Conservation (phyloP, 1,284 basidiomycete genomes). For the Trametes versicolor region DNA sequence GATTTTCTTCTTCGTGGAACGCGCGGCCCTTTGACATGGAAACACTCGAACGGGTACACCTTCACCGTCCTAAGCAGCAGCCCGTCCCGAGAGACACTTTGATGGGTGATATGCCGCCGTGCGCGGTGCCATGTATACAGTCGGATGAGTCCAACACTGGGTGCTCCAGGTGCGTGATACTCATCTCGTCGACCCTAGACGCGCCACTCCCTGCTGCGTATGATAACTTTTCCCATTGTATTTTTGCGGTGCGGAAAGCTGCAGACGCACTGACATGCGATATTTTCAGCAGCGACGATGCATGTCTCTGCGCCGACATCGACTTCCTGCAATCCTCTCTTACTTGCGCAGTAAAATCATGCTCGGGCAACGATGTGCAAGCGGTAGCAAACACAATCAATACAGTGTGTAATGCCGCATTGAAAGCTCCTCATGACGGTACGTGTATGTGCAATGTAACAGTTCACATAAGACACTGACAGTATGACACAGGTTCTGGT, state of each 20-base stretch:
- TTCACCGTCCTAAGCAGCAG: neutral
- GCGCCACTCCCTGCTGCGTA: too few species aligned
- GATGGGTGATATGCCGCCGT: neutral
- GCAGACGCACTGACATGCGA: neutral
- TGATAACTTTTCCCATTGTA: too few species aligned
- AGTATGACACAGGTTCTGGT: too few species aligned
- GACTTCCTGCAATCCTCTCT: neutral
- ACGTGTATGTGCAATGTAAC: too few species aligned
- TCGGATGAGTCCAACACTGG: neutral
- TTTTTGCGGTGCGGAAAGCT: too few species aligned
- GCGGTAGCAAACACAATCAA: neutral
- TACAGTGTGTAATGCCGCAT: neutral
- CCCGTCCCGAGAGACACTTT: neutral
- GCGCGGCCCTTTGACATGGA: too few species aligned
- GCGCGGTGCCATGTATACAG: neutral
- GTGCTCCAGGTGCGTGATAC: neutral
- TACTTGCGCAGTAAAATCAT: neutral
- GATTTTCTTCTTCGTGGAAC: too few species aligned
- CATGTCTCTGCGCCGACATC: neutral
- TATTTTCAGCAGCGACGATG: neutral
- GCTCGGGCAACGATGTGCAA: neutral
- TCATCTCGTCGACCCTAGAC: too few species aligned
- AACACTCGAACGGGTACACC: neutral
- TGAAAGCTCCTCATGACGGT: neutral
- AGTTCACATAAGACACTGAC: too few species aligned